phyloP scores from a whole-genome alignment of 2,329 filamentous ascomycete species.

The Talaromyces piceae region DNA sequence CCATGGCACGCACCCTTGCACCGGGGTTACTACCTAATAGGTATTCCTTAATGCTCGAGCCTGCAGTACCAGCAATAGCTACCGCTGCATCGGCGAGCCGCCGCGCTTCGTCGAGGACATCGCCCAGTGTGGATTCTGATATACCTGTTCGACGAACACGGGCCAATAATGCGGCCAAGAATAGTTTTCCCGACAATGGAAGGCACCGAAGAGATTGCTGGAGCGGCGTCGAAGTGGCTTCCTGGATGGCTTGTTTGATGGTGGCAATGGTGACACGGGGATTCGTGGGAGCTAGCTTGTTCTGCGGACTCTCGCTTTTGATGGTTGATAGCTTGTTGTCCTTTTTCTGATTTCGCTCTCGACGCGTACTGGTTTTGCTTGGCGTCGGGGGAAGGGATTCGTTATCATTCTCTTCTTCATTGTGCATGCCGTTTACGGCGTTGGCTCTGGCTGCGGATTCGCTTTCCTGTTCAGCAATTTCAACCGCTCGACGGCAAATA shows the following conservation, averaged over 20 bases:
- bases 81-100: conserved; percentile 48
- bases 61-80: conserved; percentile 45
- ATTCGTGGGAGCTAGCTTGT: conserved; percentile 7
- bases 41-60: conserved; percentile 52
- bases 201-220: conserved; percentile 81
- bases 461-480: conserved; percentile 76
- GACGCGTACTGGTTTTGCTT: conserved; percentile 34
- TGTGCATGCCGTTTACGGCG: conserved; percentile 5
- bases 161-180: conserved; percentile 74
- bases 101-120: conserved; percentile 79
- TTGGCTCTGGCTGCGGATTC: conserved; percentile 27
- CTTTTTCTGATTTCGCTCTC: conserved; percentile 15
- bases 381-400: conserved; percentile 37
- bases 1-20: conserved; percentile 52
- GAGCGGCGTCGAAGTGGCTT: conserved; percentile 85
- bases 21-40: conserved; percentile 42
- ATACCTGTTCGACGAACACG: conserved; percentile 76
- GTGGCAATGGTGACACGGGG: conserved; percentile 81
- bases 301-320: conserved; percentile 12
- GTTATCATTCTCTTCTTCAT: conserved; percentile 22
- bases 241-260: conserved; percentile 88
- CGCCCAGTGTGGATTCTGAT: conserved; percentile 78
- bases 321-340: conserved; percentile 9
- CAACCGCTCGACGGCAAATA: conserved; percentile 89
- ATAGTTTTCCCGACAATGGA: conserved; percentile 73